Percentiles rank a stretch among this genome's conserved stretches.
Conservation (phyloP, 1,139 yeast species). For the Hansenula sp. region DNA sequence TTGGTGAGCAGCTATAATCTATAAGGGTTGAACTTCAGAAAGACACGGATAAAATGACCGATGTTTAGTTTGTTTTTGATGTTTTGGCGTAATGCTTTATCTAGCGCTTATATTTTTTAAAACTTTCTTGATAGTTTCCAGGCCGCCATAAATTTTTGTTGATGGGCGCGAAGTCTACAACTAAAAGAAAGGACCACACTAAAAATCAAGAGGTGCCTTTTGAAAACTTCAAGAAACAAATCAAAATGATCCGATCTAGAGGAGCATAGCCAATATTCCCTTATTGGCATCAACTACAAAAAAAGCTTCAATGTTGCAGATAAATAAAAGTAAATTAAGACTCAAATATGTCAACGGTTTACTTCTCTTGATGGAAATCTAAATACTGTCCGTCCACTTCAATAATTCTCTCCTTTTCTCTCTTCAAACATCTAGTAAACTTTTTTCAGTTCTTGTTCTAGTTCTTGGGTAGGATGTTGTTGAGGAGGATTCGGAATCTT, state of each 20-base stretch:
- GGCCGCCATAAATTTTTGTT: background rate
- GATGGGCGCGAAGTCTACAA: conserved; percentile 1
- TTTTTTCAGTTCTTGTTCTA: conserved; percentile 16
- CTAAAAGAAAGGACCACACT: too few relatives aligned
- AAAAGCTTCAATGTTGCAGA: too few relatives aligned
- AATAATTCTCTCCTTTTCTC: too few relatives aligned
- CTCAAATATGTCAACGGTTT: too few relatives aligned
- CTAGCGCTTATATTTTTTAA: background rate
- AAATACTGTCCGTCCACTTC: too few relatives aligned
- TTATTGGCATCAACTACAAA: too few relatives aligned
- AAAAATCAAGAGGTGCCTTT: background rate
- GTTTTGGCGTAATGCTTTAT: background rate
- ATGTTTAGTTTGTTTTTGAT: background rate
- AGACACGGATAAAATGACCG: too few relatives aligned
- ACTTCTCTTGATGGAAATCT: too few relatives aligned
- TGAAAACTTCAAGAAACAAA: background rate
- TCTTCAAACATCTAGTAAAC: conserved; percentile 5
- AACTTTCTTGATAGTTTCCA: background rate
- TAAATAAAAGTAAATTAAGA: too few relatives aligned
- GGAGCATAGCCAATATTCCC: too few relatives aligned
- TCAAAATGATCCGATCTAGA: too few relatives aligned
- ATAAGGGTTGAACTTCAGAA: too few relatives aligned
- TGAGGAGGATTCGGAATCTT: conserved; percentile 25
- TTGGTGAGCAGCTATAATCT: background rate
- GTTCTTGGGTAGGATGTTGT: conserved; percentile 17